Evolutionary conservation across 768 basidiomycete genomes (phyloP), one percentile per base, ranked within the genome.

Genomic region (Phaffia australis): DNA sequence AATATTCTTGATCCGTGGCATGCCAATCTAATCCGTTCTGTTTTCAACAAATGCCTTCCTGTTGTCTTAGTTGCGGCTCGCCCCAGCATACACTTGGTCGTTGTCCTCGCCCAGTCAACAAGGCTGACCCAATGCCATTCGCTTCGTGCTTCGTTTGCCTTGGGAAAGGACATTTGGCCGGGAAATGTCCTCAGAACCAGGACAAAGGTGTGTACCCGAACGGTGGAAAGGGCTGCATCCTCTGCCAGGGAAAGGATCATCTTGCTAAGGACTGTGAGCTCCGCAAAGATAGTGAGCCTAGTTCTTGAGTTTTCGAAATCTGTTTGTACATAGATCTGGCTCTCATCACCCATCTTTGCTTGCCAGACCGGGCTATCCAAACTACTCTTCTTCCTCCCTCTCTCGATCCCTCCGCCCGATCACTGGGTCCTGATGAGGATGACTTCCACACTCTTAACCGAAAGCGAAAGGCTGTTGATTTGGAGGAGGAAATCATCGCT

Each of bases 81-180:
- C 80, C 79, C 6, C 82, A 80, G 61, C 92, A 97, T 70, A 85
- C 80, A 18, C 81, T 97, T 1, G 84, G 88, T n/a, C 80, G 79
- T 46, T 97, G 93, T 76, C 85, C 80, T 68, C 84, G 84, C 71
- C 80, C 83, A 5, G 77, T 78, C 23, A 81, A 89, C 74, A 79
- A 82, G 15, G 74, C 73, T 21, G 80, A 88, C 65, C 86, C 87
- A 0, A 79, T 90, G 3, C 93, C 92, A 0, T 91, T 84, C 71
- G 92, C 93, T 0, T 87, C 86, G 3, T 97, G 93, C 77, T 97
- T 91, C 74, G 87, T 97, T 23, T 97, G 93, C 74, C 83, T 83
- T 3, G 81, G 80, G 3, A 85, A 82, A 71, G 93, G 93, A 1
- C 93, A 97, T 73, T 81, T 97, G 1, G 88, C 89, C 2, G 85